A percentile compares a stretch with the other conserved stretches of the same genome.
Evolutionary conservation across 1,284 basidiomycete genomes (phyloP).

Genomic region (Blastosporella zonata): DNA sequence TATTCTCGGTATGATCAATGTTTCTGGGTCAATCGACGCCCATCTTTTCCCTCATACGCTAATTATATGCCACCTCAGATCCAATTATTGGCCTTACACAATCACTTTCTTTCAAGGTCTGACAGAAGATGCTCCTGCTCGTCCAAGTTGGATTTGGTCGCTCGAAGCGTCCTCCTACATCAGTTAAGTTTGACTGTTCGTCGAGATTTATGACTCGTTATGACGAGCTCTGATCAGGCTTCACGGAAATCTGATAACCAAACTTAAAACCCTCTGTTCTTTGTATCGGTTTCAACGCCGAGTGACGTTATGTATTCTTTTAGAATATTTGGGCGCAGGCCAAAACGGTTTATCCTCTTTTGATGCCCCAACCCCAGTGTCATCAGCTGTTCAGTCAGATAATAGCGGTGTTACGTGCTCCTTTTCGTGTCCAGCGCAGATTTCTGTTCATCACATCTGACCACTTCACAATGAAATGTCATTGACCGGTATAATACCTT

Average conservation of each 20-base stretch:
- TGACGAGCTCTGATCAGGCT: not conserved
- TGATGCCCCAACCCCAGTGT: not conserved
- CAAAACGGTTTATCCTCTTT: not conserved
- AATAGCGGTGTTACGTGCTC: not conserved
- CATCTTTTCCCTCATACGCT: not conserved
- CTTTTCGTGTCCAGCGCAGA: not conserved
- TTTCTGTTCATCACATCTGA: not conserved
- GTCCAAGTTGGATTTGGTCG: not conserved
- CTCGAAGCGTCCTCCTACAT: not conserved
- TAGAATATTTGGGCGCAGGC: not conserved
- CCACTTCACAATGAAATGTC: not conserved
- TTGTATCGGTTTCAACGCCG: no score
- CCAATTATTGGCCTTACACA: not conserved
- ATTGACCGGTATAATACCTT: not conserved
- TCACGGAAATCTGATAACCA: not conserved
- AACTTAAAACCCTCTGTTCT: not conserved
- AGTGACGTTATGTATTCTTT: no score
- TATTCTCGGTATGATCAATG: not conserved
- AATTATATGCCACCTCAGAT: not conserved
- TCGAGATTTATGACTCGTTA: no score
- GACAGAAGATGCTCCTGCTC: conserved; percentile 5
- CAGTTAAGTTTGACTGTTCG: conserved; percentile 1
- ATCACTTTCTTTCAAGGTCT: not conserved
- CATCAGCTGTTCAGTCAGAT: not conserved
- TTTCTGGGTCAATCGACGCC: not conserved